Percentiles rank a stretch among this genome's conserved stretches.
Evolutionary conservation across 1,139 yeast genomes (phyloP).

Genomic region (Nakaseomyces delphensis): DNA sequence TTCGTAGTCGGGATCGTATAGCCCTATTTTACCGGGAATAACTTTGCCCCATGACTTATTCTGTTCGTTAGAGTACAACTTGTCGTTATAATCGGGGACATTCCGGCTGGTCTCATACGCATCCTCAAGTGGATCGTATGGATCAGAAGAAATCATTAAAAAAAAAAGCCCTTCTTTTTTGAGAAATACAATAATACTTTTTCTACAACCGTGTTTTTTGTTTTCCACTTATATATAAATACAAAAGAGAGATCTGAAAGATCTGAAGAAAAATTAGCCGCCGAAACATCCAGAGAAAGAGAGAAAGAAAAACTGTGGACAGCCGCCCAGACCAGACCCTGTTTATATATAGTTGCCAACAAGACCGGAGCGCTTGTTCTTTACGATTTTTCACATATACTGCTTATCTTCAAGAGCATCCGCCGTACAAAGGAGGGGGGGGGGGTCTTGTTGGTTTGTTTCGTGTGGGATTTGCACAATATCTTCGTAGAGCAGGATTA

Average conservation of each 20-base stretch:
- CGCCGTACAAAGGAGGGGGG: no score
- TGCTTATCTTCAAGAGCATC: no score
- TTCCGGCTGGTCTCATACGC: constrained; percentile 34
- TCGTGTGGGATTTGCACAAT: no score
- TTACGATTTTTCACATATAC: no score
- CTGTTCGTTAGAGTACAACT: constrained; percentile 10
- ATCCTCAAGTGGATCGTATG: constrained; percentile 26
- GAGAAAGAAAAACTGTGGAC: not conserved
- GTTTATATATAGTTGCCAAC: no score
- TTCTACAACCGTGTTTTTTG: not conserved
- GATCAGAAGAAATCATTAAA: constrained; percentile 16
- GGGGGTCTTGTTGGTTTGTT: no score
- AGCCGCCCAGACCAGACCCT: not conserved
- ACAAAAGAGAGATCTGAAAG: not conserved
- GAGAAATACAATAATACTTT: not conserved
- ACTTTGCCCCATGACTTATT: constrained; percentile 89
- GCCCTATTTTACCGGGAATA: constrained; percentile 78
- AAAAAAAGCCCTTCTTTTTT: no score
- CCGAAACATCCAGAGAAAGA: constrained; percentile 6
- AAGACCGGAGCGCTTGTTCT: not conserved
- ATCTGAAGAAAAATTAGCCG: constrained; percentile 1
- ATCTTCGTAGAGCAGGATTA: no score
- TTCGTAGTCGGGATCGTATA: constrained; percentile 88
- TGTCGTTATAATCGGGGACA: constrained; percentile 42
- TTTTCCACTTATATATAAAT: not conserved